Conservation (phyloP, 2,329 filamentous ascomycete genomes). For the Thyridium curvatum region DNA sequence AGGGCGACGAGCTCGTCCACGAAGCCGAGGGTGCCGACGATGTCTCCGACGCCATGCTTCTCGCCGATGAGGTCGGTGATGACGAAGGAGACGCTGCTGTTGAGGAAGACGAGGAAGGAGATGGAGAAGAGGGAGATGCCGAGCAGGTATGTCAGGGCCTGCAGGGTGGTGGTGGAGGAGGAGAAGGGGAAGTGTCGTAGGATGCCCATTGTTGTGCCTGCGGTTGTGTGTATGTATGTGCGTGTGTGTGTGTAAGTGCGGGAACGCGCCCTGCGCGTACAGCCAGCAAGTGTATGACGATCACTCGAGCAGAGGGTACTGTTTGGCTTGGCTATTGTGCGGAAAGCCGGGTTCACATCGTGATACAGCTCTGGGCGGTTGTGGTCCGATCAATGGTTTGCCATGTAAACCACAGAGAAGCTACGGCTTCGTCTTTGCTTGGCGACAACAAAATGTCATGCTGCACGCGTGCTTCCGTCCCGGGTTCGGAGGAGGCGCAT, state of each 20-base stretch:
- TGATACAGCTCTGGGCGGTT: too few species aligned
- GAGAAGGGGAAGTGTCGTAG: slow-evolving; percentile 52
- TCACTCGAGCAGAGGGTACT: too few species aligned
- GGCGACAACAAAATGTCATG: too few species aligned
- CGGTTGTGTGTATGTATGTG: too few species aligned
- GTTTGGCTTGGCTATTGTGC: too few species aligned
- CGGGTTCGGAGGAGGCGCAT: too few species aligned
- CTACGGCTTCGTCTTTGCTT: too few species aligned
- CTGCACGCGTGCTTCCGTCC: too few species aligned
- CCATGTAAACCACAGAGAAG: too few species aligned
- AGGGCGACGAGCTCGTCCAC: slow-evolving; percentile 78
- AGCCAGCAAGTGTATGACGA: too few species aligned
- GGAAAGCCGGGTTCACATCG: too few species aligned
- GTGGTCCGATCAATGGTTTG: too few species aligned
- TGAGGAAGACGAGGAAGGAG: slow-evolving; percentile 84
- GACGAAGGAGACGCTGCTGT: slow-evolving; percentile 78
- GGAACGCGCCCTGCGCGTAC: neutral
- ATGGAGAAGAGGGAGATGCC: slow-evolving; percentile 83
- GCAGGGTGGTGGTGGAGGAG: slow-evolving; percentile 50
- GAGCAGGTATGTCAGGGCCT: slow-evolving; percentile 70
- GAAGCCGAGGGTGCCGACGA: slow-evolving; percentile 80
- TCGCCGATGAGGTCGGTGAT: slow-evolving; percentile 76
- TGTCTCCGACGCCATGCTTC: slow-evolving; percentile 66
- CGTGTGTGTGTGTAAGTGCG: neutral
- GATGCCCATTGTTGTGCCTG: slow-evolving; percentile 20